Conservation (phyloP, 495 filamentous ascomycete genomes). For the Rostrohypoxylon terebratum region DNA sequence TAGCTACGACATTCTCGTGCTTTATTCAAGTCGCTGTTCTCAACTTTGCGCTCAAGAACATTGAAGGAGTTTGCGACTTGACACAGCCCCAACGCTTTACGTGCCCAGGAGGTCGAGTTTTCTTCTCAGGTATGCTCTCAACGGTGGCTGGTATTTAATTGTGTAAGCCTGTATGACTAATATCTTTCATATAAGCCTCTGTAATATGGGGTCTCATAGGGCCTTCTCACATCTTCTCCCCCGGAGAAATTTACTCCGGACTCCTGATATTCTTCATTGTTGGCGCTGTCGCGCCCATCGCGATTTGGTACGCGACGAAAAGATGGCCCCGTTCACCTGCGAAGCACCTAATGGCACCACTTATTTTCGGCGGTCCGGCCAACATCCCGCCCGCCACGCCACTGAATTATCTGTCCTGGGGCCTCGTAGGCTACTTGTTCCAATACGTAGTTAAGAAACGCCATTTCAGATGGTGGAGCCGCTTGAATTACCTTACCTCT, state of each 20-base stretch:
- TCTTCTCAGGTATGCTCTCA: slow-evolving; percentile 65
- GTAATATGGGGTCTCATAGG: slow-evolving; percentile 79
- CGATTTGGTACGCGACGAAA: slow-evolving; percentile 67
- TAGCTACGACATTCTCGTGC: slow-evolving; percentile 73
- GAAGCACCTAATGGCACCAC: slow-evolving; percentile 71
- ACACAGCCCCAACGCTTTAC: slow-evolving; percentile 72
- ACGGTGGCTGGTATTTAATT: background rate
- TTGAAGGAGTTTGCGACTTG: slow-evolving; percentile 70
- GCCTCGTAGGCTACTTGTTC: slow-evolving; percentile 73
- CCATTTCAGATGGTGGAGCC: slow-evolving; percentile 74
- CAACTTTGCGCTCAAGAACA: slow-evolving; percentile 72
- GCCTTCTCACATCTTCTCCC: slow-evolving; percentile 74
- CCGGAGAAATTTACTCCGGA: slow-evolving; percentile 72
- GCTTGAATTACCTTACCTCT: slow-evolving; percentile 72
- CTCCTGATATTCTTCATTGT: slow-evolving; percentile 73
- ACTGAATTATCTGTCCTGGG: slow-evolving; percentile 77
- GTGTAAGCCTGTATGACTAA: background rate
- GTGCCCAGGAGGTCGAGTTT: slow-evolving; percentile 74
- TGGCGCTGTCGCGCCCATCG: slow-evolving; percentile 67
- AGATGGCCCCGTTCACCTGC: slow-evolving; percentile 64
- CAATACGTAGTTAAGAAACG: slow-evolving; percentile 68
- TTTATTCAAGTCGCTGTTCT: slow-evolving; percentile 74
- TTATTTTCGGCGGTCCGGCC: slow-evolving; percentile 75
- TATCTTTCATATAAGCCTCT: slow-evolving; percentile 54
- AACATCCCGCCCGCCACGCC: slow-evolving; percentile 74